phyloP scores from a whole-genome alignment of 2,329 filamentous ascomycete genomes.

The Trichoderma koningiopsis region DNA sequence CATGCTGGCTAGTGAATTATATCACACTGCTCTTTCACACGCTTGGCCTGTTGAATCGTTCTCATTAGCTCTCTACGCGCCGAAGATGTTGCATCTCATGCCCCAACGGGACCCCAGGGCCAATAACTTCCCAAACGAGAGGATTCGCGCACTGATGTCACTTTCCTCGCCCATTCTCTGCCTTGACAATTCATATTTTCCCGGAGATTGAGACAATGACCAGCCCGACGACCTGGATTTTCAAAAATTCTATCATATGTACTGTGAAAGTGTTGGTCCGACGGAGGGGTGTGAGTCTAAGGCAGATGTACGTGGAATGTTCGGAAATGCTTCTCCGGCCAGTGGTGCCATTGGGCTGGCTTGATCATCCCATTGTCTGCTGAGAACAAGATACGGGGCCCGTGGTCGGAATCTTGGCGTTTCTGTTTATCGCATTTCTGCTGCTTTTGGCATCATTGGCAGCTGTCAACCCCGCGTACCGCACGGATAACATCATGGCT shows the following conservation, averaged over 20 bases:
- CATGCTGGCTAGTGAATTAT: not conserved
- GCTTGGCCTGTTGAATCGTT: not conserved
- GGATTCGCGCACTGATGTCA: not conserved
- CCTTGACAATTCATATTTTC: not conserved
- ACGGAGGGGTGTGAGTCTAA: not conserved
- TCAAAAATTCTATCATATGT: not conserved
- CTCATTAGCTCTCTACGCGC: slow-evolving; percentile 24
- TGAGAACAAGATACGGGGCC: slow-evolving; percentile 14
- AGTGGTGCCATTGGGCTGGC: slow-evolving; percentile 15
- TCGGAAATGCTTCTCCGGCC: not conserved
- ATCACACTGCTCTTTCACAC: slow-evolving; percentile 15
- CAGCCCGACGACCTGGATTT: not conserved
- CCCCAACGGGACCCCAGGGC: not conserved
- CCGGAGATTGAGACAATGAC: not conserved
- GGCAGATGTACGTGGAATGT: slow-evolving; percentile 1
- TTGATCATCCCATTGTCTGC: slow-evolving; percentile 22
- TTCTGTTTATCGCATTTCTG: slow-evolving; percentile 2
- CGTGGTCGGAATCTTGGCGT: slow-evolving; percentile 20
- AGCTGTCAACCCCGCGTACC: slow-evolving; percentile 2
- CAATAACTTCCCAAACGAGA: not conserved
- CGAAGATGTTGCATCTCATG: slow-evolving; percentile 7
- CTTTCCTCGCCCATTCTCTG: not conserved
- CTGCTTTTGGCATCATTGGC: not conserved
- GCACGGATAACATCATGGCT: not conserved
- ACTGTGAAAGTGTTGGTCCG: not conserved